Evolutionary conservation across 768 basidiomycete genomes (phyloP).

Genomic region (Neoboletus subvelutipes): DNA sequence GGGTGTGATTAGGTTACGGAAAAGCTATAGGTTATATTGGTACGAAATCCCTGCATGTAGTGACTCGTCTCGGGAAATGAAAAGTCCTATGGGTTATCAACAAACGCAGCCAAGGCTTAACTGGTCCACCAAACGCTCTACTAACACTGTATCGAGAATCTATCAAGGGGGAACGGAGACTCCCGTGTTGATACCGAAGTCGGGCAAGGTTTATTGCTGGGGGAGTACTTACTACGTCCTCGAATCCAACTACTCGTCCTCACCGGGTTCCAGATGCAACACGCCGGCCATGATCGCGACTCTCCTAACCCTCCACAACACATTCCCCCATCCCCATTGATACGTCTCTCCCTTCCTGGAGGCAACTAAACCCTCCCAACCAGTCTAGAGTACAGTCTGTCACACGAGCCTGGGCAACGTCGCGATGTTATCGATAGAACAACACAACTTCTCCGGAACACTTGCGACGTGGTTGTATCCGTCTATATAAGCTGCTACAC

Average conservation of each 20-base stretch:
- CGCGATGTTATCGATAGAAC: conserved; percentile 40
- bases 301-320: not conserved
- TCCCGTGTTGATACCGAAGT: no score
- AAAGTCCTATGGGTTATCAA: no score
- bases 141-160: no score
- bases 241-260: conserved; percentile 2
- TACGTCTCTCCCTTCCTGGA: conserved; percentile 2
- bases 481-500: not conserved
- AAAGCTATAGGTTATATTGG: no score
- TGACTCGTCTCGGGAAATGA: no score
- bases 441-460: conserved; percentile 88
- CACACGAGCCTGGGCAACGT: not conserved
- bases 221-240: no score
- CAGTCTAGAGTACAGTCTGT: conserved; percentile 6
- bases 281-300: conserved; percentile 20
- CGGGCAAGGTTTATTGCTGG: no score
- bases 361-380: conserved; percentile 13
- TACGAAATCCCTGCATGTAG: no score
- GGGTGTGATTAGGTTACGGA: no score
- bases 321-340: not conserved
- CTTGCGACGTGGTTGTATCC: conserved; percentile 68
- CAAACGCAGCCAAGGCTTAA: no score
- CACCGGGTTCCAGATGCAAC: conserved; percentile 22
- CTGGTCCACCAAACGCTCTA: no score
- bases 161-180: no score